These are phyloP conservation scores for Vanrija humicola DNA, from an alignment of 1,284 basidiomycete species.

Conservation along the genomic window DNA sequence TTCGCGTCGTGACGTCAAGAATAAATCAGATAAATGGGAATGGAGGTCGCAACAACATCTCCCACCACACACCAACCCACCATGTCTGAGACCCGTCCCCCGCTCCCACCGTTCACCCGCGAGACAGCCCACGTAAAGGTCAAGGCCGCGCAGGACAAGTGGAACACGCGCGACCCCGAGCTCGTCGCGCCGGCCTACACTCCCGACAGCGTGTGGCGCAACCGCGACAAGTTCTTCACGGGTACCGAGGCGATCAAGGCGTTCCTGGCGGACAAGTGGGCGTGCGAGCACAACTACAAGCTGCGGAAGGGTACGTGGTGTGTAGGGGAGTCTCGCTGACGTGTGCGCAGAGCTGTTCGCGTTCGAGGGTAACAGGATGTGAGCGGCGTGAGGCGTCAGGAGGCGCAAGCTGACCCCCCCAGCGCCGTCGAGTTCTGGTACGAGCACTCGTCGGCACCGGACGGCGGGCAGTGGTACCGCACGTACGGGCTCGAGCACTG, in stretches of 20 bases:
- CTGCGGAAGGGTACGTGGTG: slow-evolving; percentile 49
- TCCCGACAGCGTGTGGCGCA: slow-evolving; percentile 58
- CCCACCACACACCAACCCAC: not conserved
- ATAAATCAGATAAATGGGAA: not conserved
- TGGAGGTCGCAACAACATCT: not conserved
- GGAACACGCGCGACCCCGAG: slow-evolving; percentile 41
- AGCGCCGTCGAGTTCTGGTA: slow-evolving; percentile 58
- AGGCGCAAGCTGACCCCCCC: not conserved
- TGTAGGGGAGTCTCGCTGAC: too few relatives aligned
- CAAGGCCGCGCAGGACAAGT: slow-evolving; percentile 42
- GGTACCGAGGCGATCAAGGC: slow-evolving; percentile 54
- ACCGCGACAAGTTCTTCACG: slow-evolving; percentile 56
- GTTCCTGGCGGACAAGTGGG: slow-evolving; percentile 59
- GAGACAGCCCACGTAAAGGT: slow-evolving; percentile 31
- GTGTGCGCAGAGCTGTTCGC: slow-evolving; percentile 54
- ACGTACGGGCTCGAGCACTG: slow-evolving; percentile 63
- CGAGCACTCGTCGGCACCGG: slow-evolving; percentile 51
- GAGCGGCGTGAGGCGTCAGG: slow-evolving; percentile 37
- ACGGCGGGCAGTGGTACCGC: slow-evolving; percentile 54
- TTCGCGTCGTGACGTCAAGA: not conserved
- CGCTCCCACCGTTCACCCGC: slow-evolving; percentile 25
- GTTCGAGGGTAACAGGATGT: slow-evolving; percentile 59
- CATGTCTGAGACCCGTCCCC: slow-evolving; percentile 2
- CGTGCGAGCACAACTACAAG: slow-evolving; percentile 53
- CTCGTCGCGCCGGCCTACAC: slow-evolving; percentile 55